Evolutionary conservation across 441 rosid genomes (phyloP).

Genomic region (Croton setiger): DNA sequence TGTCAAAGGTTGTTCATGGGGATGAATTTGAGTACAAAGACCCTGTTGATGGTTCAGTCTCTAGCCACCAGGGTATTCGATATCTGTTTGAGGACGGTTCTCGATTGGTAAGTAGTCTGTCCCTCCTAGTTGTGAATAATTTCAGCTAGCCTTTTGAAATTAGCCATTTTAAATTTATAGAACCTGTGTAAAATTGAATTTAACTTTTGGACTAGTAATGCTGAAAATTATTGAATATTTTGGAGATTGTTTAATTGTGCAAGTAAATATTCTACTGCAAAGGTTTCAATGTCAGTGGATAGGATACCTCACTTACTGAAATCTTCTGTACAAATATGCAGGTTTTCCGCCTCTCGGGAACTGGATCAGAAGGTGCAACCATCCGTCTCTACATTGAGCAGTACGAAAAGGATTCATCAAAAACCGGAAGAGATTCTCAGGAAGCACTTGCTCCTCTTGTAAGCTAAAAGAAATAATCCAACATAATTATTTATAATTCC

Average conservation of each 20-base stretch:
- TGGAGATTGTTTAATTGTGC: neutral
- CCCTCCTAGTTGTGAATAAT: neutral
- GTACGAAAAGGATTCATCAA: conserved; percentile 86
- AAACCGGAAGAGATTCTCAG: conserved; percentile 82
- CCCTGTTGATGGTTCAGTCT: conserved; percentile 92
- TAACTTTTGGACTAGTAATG: neutral
- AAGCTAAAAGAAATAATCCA: conserved; percentile 23
- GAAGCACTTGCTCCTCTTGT: conserved; percentile 93
- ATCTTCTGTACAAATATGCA: conserved; percentile 23
- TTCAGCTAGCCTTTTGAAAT: neutral
- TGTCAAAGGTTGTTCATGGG: conserved; percentile 64
- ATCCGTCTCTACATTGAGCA: conserved; percentile 96
- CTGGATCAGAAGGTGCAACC: conserved; percentile 98
- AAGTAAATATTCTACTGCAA: neutral
- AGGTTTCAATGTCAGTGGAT: neutral
- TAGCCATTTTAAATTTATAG: neutral
- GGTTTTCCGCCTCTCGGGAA: conserved; percentile 98
- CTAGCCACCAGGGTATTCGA: conserved; percentile 92
- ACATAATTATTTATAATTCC: neutral
- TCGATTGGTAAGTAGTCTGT: conserved; percentile 57
- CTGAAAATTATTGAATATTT: neutral
- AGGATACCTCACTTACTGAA: too few species aligned
- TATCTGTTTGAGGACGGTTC: conserved; percentile 95
- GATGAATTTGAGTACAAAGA: conserved; percentile 98
- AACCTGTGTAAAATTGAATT: neutral